These are phyloP conservation scores for Cystobasidiaceae sp. DNA, from an alignment of 1,284 basidiomycete genomes.

Conservation along the genomic window DNA sequence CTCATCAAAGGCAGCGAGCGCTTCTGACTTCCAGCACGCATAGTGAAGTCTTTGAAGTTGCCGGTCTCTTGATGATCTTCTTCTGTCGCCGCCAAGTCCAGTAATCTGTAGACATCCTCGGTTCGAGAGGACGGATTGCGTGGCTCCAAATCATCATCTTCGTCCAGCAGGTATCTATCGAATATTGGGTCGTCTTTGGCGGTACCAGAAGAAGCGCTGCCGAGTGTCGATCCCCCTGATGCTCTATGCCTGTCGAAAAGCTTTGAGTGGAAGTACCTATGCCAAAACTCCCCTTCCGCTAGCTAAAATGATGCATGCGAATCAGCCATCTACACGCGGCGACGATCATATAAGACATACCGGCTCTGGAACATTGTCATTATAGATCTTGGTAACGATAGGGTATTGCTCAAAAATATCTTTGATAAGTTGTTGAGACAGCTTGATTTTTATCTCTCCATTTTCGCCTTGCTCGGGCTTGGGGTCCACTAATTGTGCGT, in stretches of 20 bases:
- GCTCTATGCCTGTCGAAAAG: conserved; percentile 92
- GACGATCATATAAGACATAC: conserved; percentile 49
- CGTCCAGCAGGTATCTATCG: conserved; percentile 88
- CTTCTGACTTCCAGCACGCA: conserved; percentile 87
- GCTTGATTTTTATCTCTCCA: conserved; percentile 79
- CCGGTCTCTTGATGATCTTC: conserved; percentile 89
- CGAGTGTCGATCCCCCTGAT: conserved; percentile 68
- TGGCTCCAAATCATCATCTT: conserved; percentile 87
- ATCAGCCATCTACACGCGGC: background rate
- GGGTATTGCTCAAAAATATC: conserved; percentile 99
- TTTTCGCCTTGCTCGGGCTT: conserved; percentile 67
- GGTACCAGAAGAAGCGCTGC: conserved; percentile 61
- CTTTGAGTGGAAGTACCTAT: conserved; percentile 89
- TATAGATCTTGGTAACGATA: conserved; percentile 84
- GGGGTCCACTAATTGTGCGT: conserved; percentile 82
- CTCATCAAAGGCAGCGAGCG: conserved; percentile 86
- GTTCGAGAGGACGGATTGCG: conserved; percentile 53
- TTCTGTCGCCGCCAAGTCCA: conserved; percentile 80
- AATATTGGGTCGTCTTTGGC: conserved; percentile 90
- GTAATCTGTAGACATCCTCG: conserved; percentile 67
- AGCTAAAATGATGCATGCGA: conserved; percentile 55
- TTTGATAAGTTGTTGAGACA: conserved; percentile 85
- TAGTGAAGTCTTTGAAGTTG: conserved; percentile 78
- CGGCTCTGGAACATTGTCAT: conserved; percentile 82
- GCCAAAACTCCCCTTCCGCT: conserved; percentile 89